Evolutionary conservation across 257 asterid genomes (phyloP).

Genomic region (Mentha longifolia): DNA sequence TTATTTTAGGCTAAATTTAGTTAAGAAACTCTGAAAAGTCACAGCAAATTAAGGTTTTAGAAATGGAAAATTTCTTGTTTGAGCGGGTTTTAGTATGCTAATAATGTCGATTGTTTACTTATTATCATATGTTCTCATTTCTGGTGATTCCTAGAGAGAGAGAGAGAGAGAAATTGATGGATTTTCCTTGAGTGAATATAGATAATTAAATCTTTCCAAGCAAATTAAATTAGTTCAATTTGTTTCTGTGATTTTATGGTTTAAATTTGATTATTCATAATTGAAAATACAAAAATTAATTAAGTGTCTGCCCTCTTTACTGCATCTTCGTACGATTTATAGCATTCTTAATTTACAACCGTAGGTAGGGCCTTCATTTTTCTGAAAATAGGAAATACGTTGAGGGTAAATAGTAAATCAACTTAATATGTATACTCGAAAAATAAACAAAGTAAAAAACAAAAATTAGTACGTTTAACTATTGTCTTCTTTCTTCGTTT

Average conservation of each 20-base stretch:
- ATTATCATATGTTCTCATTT: constrained; percentile 19
- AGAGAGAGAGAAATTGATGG: neutral
- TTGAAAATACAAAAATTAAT: constrained; percentile 4
- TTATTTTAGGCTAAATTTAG: no score
- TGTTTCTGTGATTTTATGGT: neutral
- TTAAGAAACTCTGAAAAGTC: no score
- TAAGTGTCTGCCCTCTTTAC: neutral
- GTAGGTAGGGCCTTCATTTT: neutral
- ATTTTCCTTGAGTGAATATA: neutral
- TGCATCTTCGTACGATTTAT: constrained; percentile 6
- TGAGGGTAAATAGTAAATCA: neutral
- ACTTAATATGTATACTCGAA: neutral
- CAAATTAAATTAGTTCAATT: neutral
- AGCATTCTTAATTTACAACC: neutral
- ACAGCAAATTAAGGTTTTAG: neutral
- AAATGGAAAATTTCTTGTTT: no score
- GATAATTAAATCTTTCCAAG: neutral
- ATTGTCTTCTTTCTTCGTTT: no score
- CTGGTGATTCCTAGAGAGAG: neutral
- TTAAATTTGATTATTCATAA: constrained; percentile 3
- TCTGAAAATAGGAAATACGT: neutral
- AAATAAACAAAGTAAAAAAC: no score
- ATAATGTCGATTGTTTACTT: neutral
- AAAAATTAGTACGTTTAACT: no score
- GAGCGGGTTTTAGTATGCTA: neutral